Conservation (phyloP, 2,329 filamentous ascomycete species). For the Aspergillus sp. region DNA sequence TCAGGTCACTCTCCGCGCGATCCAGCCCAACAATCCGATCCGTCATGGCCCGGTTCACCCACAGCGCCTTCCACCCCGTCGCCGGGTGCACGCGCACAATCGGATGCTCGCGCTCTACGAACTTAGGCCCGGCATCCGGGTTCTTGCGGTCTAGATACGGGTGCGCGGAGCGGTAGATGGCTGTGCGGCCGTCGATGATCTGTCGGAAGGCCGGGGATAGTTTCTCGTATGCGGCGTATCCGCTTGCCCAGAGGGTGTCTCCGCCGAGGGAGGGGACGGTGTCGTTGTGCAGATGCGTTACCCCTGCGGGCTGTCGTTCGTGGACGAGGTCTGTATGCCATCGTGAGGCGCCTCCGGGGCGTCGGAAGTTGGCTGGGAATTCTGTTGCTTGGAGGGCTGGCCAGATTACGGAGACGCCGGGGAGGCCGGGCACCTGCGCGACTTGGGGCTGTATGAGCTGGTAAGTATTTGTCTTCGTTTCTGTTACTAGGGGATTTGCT, state of each 20-base stretch:
- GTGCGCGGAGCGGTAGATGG: conserved; percentile 66
- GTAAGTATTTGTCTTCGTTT: neutral
- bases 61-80: conserved; percentile 72
- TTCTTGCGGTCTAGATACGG: conserved; percentile 65
- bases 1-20: conserved; percentile 66
- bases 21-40: conserved; percentile 68
- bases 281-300: conserved; percentile 70
- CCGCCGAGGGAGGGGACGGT: conserved; percentile 65
- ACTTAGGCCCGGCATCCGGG: conserved; percentile 61
- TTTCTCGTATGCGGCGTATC: conserved; percentile 72
- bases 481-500: neutral
- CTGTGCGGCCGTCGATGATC: conserved; percentile 66
- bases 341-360: conserved; percentile 64
- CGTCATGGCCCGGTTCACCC: conserved; percentile 70
- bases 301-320: conserved; percentile 67
- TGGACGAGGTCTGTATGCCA: conserved; percentile 74
- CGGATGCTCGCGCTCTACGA: conserved; percentile 67
- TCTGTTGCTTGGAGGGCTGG: conserved; percentile 67
- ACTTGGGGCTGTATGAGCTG: conserved; percentile 60
- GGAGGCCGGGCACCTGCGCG: conserved; percentile 66
- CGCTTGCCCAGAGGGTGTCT: conserved; percentile 71
- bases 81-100: conserved; percentile 70
- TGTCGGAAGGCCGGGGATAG: conserved; percentile 68
- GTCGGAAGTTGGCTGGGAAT: conserved; percentile 60
- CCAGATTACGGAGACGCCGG: conserved; percentile 68